Evolutionary conservation across 345 rosid species (phyloP), one percentile per base, ranked within the genome.

Genomic region (Brassica incana): DNA sequence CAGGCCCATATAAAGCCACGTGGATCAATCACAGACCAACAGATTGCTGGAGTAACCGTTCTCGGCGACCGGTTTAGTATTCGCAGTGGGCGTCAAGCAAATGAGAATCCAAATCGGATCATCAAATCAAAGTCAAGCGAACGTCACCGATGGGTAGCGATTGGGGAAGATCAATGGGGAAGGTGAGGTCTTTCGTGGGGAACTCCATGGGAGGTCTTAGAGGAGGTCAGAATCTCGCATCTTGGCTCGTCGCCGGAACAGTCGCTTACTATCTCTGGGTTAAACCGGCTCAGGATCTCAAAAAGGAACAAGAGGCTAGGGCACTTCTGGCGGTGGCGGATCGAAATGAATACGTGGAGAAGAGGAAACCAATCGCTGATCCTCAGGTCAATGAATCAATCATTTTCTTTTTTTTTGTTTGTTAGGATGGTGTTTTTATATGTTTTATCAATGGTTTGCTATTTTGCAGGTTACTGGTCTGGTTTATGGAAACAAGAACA

Each of bases 231-330:
- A 95, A 78, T 71, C 66, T 91, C 3, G 98, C 98, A 32, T 93
- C 99, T 5, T 95, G 99, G 98, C 78, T 84, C 20, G 97, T 95
- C 27, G 98, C 98, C 1, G 97, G 99, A 66, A 89, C 96, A 52
- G 83, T 95, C 20, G 99, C 99, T 2, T 95, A 93, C 78, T 90
- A 80, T 81, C 94, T 95, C 60, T 95, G 99, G 98, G 83, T 95
- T 69, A 93, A 91, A 81, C 99, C 99, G 23, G 79, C 97, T 60
- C 98, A 87, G 7, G 99, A 93, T 75, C 97, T 95, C 74, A 85
- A 83, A 81, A 89, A 88, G 65, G 87, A 92, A 61, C 99, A 92
- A 81, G 74, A 91, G 97, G 95, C 88, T 80, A 90, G 76, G 81
- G 92, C 90, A 35, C 88, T 88, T 6, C 93, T 92, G 43, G 93